phyloP scores from a whole-genome alignment of 2,329 filamentous ascomycete species.

The Tricladium varicosporioides region DNA sequence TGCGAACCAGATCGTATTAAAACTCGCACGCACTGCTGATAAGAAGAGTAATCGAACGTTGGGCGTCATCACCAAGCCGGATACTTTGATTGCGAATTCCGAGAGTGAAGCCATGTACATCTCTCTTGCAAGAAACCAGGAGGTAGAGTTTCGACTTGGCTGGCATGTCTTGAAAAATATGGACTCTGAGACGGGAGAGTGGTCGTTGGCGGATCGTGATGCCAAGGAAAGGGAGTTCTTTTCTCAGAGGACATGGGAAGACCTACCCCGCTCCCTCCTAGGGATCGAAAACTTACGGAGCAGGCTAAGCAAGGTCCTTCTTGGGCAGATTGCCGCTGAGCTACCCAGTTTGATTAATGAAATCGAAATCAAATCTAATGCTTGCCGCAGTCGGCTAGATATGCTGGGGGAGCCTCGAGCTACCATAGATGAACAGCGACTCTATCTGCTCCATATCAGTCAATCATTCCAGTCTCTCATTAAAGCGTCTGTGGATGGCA shows the following conservation, averaged over 20 bases:
- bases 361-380: constrained; percentile 37
- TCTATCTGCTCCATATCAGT: constrained; percentile 46
- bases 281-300: constrained; percentile 48
- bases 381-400: constrained; percentile 39
- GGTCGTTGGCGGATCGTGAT: constrained; percentile 37
- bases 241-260: constrained; percentile 39
- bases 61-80: constrained; percentile 57
- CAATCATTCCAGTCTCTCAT: constrained; percentile 44
- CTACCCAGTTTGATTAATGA: constrained; percentile 46
- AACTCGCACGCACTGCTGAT: constrained; percentile 44
- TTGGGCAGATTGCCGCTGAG: constrained; percentile 44
- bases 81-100: constrained; percentile 43
- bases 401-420: constrained; percentile 48
- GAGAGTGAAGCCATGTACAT: constrained; percentile 41
- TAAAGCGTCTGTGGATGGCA: constrained; percentile 47
- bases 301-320: constrained; percentile 50
- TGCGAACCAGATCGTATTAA: constrained; percentile 56
- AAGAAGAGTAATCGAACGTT: constrained; percentile 39
- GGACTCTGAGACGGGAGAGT: neutral
- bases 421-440: constrained; percentile 46
- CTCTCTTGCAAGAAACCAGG: constrained; percentile 42
- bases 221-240: constrained; percentile 44
- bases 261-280: constrained; percentile 36
- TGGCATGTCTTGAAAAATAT: constrained; percentile 48
- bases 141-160: constrained; percentile 46